A percentile compares a stretch with the other conserved stretches of the same genome.
Conservation (phyloP, 73 alveolate genomes). For the Symbiodinium natans region DNA sequence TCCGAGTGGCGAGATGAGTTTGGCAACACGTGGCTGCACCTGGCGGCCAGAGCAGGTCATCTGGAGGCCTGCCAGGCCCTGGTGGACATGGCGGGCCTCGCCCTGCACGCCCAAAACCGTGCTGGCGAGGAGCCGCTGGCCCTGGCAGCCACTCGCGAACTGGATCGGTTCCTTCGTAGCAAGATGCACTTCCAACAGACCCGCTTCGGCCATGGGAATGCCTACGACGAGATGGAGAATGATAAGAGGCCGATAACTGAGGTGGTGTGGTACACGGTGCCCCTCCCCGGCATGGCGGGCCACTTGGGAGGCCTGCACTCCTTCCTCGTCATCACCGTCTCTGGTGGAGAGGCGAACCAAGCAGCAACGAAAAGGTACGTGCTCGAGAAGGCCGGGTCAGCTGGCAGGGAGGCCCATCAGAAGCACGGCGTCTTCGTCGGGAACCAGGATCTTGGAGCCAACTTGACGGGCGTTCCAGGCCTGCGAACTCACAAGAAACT, state of each 20-base stretch:
- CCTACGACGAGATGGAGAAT: neutral
- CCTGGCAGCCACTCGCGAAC: neutral
- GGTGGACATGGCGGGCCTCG: neutral
- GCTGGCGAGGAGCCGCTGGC: neutral
- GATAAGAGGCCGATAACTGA: neutral
- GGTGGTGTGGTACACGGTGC: neutral
- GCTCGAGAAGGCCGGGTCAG: neutral
- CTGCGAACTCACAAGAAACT: neutral
- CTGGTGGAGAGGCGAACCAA: no score
- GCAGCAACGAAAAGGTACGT: neutral
- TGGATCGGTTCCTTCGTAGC: neutral
- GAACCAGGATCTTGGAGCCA: neutral
- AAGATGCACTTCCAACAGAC: neutral
- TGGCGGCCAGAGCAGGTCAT: neutral
- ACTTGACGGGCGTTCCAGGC: neutral
- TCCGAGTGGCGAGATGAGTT: neutral
- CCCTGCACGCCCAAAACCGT: neutral
- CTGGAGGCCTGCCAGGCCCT: neutral
- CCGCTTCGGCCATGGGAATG: neutral
- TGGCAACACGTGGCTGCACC: neutral
- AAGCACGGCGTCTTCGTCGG: neutral
- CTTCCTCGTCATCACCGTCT: neutral
- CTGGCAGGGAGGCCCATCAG: neutral
- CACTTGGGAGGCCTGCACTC: neutral
- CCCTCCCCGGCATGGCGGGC: neutral